A percentile compares a stretch with the other conserved stretches of the same genome.
Evolutionary conservation across 176 grass and related monocot species (phyloP).

Genomic region (Juncus inflexus): DNA sequence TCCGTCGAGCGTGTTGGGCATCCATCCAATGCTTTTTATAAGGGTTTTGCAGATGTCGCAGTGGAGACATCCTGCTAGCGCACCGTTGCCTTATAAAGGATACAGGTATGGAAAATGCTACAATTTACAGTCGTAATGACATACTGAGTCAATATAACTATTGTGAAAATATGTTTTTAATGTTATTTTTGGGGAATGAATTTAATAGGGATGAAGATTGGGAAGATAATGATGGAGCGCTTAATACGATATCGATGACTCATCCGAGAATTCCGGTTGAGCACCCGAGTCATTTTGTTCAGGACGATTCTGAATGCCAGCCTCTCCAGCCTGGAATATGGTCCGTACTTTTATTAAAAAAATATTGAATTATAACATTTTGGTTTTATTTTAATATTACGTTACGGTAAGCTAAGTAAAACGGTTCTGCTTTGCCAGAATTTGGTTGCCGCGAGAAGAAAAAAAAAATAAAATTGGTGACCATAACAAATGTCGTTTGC

Average conservation of each 20-base stretch:
- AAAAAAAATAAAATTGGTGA: too few species aligned
- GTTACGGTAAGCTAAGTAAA: not conserved
- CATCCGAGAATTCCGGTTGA: constrained; percentile 69
- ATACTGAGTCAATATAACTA: not conserved
- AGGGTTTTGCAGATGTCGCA: constrained; percentile 95
- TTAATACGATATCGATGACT: constrained; percentile 93
- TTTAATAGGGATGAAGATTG: constrained; percentile 90
- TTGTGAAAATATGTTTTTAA: not conserved
- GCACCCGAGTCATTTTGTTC: constrained; percentile 66
- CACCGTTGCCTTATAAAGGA: constrained; percentile 82
- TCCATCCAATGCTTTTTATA: constrained; percentile 91
- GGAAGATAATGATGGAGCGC: constrained; percentile 96
- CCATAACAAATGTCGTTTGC: too few species aligned
- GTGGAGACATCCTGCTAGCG: constrained; percentile 60
- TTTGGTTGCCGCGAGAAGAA: not conserved
- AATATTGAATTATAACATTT: not conserved
- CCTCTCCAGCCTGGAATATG: constrained; percentile 93
- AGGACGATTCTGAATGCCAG: constrained; percentile 73
- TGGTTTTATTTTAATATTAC: not conserved
- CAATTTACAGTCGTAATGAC: not conserved
- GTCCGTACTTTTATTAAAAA: constrained; percentile 35
- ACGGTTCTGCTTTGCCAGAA: not conserved
- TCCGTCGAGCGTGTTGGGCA: constrained; percentile 76
- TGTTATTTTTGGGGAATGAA: not conserved
- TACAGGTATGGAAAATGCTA: constrained; percentile 51